Percentiles rank a stretch among this genome's conserved stretches.
Evolutionary conservation across 129 eudicot genomes (phyloP).

Genomic region (Helichrysum umbraculigerum): DNA sequence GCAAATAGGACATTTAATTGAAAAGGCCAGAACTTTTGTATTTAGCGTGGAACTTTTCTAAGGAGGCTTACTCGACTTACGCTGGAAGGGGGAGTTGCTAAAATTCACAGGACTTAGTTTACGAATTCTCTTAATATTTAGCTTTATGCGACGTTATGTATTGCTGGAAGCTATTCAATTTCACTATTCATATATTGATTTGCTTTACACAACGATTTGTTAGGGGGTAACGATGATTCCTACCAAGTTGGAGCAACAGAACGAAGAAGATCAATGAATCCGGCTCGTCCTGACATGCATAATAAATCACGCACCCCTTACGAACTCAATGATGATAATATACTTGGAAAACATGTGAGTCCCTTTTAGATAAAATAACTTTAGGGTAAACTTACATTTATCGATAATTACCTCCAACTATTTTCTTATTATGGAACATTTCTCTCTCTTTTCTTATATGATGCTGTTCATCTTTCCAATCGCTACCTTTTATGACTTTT

Average conservation of each 20-base stretch:
- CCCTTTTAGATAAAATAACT: conserved; percentile 6
- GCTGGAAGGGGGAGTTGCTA: neutral
- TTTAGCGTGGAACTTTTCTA: neutral
- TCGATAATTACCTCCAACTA: neutral
- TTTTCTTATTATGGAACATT: conserved; percentile 18
- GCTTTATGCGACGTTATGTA: neutral
- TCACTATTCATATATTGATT: conserved; percentile 8
- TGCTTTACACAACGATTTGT: conserved; percentile 12
- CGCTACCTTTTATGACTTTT: neutral
- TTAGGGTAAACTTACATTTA: neutral
- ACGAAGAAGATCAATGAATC: conserved; percentile 45
- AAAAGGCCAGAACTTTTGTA: neutral
- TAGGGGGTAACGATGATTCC: conserved; percentile 45
- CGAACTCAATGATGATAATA: conserved; percentile 44
- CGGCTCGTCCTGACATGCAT: conserved; percentile 47
- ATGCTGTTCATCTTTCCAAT: neutral
- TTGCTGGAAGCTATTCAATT: conserved; percentile 7
- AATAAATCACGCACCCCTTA: conserved; percentile 39
- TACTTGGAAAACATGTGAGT: conserved; percentile 47
- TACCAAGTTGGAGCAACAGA: conserved; percentile 51
- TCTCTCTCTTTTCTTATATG: neutral
- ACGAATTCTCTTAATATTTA: neutral
- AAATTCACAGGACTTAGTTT: conserved; percentile 4
- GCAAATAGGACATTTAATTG: neutral
- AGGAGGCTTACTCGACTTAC: neutral